Percentiles rank a stretch among this genome's conserved stretches.
These are phyloP conservation scores for Dalbergia oliveri DNA, from an alignment of 306 rosid species.

Conservation along the genomic window DNA sequence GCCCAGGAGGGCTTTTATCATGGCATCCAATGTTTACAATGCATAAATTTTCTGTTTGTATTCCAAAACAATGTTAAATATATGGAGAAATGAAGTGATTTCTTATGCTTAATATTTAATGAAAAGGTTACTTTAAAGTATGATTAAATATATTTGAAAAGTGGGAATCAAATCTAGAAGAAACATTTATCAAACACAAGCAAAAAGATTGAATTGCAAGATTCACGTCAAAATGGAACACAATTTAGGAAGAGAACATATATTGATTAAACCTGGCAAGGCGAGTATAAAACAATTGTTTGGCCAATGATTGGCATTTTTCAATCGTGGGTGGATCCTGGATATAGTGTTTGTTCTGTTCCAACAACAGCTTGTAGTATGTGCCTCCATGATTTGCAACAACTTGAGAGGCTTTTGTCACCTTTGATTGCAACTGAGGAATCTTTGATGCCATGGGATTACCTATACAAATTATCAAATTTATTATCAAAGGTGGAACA, in stretches of 20 bases:
- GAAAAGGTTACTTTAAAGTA: neutral
- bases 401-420: constrained; percentile 49
- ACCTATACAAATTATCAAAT: constrained; percentile 33
- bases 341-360: constrained; percentile 60
- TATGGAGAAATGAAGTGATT: neutral
- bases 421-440: constrained; percentile 55
- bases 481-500: neutral
- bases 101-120: neutral
- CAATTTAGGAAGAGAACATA: neutral
- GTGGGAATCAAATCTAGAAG: neutral
- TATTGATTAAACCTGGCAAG: constrained; percentile 58
- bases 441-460: constrained; percentile 60
- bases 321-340: constrained; percentile 65
- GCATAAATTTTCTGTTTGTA: no score
- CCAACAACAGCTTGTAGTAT: constrained; percentile 57
- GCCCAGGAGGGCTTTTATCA: no score
- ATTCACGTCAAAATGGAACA: neutral
- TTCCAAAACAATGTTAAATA: no score
- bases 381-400: constrained; percentile 47
- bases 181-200: neutral
- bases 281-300: constrained; percentile 69
- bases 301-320: constrained; percentile 63
- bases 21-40: no score
- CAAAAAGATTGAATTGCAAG: neutral
- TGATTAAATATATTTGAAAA: neutral